A percentile compares a stretch with the other conserved stretches of the same genome.
Evolutionary conservation across 805 yeast genomes (phyloP).

Genomic region (Blastobotrys attinorum): DNA sequence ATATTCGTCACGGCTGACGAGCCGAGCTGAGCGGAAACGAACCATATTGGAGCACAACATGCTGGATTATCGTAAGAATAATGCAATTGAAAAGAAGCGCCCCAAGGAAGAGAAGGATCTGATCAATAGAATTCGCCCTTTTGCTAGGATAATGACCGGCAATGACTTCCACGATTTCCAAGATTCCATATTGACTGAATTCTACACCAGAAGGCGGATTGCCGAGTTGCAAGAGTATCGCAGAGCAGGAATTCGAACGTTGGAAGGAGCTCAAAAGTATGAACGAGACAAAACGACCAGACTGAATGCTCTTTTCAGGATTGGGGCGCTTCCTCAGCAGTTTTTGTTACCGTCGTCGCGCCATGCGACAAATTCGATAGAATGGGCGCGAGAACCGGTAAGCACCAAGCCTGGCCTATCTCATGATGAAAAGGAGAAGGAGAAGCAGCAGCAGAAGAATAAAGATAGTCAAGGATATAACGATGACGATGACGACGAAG

Average conservation of each 20-base stretch:
- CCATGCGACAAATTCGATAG: not conserved
- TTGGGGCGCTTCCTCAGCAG: slow-evolving; percentile 21
- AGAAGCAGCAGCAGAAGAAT: not conserved
- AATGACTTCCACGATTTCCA: slow-evolving; percentile 72
- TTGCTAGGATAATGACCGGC: slow-evolving; percentile 70
- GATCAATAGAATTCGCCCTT: slow-evolving; percentile 66
- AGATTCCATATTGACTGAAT: slow-evolving; percentile 67
- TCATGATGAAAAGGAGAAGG: not conserved
- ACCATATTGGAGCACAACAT: slow-evolving; percentile 65
- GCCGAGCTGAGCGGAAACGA: slow-evolving; percentile 90
- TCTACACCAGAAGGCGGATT: slow-evolving; percentile 70
- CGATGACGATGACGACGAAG: slow-evolving; percentile 10
- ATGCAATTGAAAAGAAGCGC: slow-evolving; percentile 75
- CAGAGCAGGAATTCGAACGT: slow-evolving; percentile 72
- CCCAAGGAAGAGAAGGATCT: slow-evolving; percentile 86
- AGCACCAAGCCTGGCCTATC: slow-evolving; percentile 10
- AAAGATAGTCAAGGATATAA: slow-evolving; percentile 5
- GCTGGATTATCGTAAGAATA: slow-evolving; percentile 76
- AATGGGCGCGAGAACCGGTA: not conserved
- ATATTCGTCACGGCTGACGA: slow-evolving; percentile 79
- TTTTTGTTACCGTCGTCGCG: slow-evolving; percentile 3
- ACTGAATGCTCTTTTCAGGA: slow-evolving; percentile 52
- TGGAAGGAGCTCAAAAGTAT: slow-evolving; percentile 75
- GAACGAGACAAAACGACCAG: slow-evolving; percentile 81
- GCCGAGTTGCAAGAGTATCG: slow-evolving; percentile 93